Percentiles rank a stretch among this genome's conserved stretches.
phyloP scores from a whole-genome alignment of 2,329 filamentous ascomycete species.

The Botrytis squamosa region DNA sequence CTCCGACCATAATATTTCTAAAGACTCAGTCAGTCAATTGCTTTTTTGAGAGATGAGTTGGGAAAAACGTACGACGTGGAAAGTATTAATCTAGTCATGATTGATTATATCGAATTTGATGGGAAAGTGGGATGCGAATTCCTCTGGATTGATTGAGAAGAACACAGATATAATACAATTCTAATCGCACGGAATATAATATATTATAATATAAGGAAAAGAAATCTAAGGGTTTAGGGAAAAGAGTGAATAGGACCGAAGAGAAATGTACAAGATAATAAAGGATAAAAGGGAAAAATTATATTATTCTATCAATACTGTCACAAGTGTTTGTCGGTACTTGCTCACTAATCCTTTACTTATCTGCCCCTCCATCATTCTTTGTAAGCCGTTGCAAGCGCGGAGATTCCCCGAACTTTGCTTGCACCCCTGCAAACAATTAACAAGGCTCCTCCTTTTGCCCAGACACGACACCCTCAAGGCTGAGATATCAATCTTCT shows the following conservation, averaged over 20 bases:
- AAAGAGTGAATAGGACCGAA: background rate
- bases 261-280: slow-evolving; percentile 11
- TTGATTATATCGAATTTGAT: slow-evolving; percentile 19
- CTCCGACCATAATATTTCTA: slow-evolving; percentile 62
- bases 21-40: slow-evolving; percentile 22
- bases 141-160: background rate
- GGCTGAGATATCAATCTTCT: slow-evolving; percentile 13
- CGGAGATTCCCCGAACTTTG: background rate
- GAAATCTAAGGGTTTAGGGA: background rate
- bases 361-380: slow-evolving; percentile 19
- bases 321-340: slow-evolving; percentile 13
- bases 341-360: slow-evolving; percentile 1
- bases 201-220: background rate
- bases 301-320: slow-evolving; percentile 12
- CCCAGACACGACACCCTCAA: slow-evolving; percentile 18
- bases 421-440: background rate
- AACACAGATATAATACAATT: background rate
- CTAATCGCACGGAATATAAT: background rate
- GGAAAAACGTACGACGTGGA: slow-evolving; percentile 71
- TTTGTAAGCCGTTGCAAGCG: slow-evolving; percentile 17
- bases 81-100: slow-evolving; percentile 75
- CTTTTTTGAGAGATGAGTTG: slow-evolving; percentile 12
- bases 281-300: slow-evolving; percentile 13
- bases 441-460: slow-evolving; percentile 4
- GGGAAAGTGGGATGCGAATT: slow-evolving; percentile 16